These are phyloP conservation scores for Favolaschia claudopus DNA, from an alignment of 768 basidiomycete genomes.

Conservation along the genomic window DNA sequence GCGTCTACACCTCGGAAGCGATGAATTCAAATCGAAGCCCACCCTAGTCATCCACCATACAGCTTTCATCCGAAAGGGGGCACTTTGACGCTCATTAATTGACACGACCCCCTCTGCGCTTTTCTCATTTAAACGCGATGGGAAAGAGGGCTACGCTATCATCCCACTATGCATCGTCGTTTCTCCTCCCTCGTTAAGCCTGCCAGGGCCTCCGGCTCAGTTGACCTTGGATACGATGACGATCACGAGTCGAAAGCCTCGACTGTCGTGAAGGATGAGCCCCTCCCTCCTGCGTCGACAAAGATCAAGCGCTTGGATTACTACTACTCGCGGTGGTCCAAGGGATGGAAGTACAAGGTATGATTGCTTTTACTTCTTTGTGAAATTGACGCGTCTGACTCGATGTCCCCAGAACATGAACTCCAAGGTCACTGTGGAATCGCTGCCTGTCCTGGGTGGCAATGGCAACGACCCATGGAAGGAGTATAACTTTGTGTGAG, in stretches of 20 bases:
- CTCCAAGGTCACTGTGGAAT: constrained; percentile 59
- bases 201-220: constrained; percentile 25
- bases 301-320: constrained; percentile 69
- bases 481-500: constrained; percentile 62
- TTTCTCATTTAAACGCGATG: not conserved
- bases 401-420: constrained; percentile 53
- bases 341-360: constrained; percentile 64
- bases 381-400: not conserved
- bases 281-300: constrained; percentile 51
- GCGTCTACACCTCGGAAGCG: too few species aligned
- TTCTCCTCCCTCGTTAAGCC: constrained; percentile 35
- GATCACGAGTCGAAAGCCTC: constrained; percentile 45
- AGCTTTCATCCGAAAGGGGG: constrained; percentile 5
- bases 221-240: constrained; percentile 16
- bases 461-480: constrained; percentile 62
- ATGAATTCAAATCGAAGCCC: constrained; percentile 8
- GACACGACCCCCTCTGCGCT: not conserved
- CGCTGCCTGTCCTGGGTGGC: constrained; percentile 45
- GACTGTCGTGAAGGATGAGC: constrained; percentile 44
- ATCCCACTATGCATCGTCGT: constrained; percentile 34
- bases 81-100: not conserved
- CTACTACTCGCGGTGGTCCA: constrained; percentile 65
- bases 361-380: not conserved
- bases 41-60: constrained; percentile 11
- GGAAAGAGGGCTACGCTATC: not conserved